These are phyloP conservation scores for Fistulinella prunicolor DNA, from an alignment of 768 basidiomycete species.

Conservation along the genomic window DNA sequence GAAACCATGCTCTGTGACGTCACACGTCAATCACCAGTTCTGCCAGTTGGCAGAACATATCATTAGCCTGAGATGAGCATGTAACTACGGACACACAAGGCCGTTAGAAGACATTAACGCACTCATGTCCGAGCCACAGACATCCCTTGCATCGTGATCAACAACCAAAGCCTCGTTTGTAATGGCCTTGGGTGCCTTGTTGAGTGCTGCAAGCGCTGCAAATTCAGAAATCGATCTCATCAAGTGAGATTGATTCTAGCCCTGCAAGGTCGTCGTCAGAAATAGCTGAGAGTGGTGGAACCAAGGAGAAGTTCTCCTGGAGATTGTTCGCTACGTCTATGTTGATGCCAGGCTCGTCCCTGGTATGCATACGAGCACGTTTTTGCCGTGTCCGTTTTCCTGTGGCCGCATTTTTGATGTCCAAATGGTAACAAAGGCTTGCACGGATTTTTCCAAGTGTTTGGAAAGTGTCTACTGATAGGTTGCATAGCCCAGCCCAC, in stretches of 20 bases:
- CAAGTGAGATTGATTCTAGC: background rate
- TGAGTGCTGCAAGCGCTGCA: constrained; percentile 10
- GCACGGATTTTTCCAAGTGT: background rate
- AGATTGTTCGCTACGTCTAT: background rate
- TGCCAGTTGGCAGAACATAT: no score
- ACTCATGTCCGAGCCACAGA: no score
- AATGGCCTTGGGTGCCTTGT: no score
- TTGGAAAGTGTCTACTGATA: background rate
- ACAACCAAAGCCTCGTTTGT: no score
- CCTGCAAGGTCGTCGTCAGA: background rate
- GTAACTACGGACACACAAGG: no score
- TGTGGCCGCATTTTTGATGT: background rate
- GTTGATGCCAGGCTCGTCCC: background rate
- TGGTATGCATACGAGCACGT: background rate
- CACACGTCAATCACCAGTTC: no score
- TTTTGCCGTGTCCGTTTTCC: background rate
- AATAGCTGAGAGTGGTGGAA: background rate
- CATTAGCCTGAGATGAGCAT: no score
- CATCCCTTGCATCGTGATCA: no score
- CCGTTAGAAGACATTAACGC: no score
- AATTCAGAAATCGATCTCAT: background rate
- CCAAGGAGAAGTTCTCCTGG: background rate
- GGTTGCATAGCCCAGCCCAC: no score
- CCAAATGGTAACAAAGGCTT: background rate
- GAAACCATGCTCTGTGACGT: no score